Percentiles rank a stretch among this genome's conserved stretches.
phyloP scores from a whole-genome alignment of 768 basidiomycete genomes.

The Agaricus subrufescens region DNA sequence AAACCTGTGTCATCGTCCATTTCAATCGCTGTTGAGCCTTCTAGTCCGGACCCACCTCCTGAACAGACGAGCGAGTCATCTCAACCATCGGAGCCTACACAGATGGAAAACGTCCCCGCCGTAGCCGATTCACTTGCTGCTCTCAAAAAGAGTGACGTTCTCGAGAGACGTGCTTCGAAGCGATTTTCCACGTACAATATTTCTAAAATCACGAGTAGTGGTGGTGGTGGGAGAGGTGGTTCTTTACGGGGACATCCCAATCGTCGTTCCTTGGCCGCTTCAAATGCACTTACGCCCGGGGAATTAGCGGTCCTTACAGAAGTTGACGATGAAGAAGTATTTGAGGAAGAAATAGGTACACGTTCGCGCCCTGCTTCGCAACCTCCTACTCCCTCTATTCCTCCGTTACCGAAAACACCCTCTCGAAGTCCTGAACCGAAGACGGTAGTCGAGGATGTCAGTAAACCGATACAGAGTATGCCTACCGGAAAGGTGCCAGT shows the following conservation, averaged over 20 bases:
- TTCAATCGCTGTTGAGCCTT: constrained; percentile 47
- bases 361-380: constrained; percentile 26
- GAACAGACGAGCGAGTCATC: constrained; percentile 26
- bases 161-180: constrained; percentile 91
- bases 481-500: constrained; percentile 51
- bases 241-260: constrained; percentile 49
- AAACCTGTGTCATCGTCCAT: constrained; percentile 47
- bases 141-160: constrained; percentile 77
- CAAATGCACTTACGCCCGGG: constrained; percentile 57
- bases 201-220: constrained; percentile 80
- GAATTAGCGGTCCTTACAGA: constrained; percentile 75
- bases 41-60: constrained; percentile 35
- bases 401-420: constrained; percentile 43
- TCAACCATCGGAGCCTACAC: constrained; percentile 26
- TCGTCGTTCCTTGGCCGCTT: constrained; percentile 63
- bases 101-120: constrained; percentile 27
- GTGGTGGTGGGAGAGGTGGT: constrained; percentile 38
- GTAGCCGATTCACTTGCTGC: constrained; percentile 83
- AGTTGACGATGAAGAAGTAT: constrained; percentile 58
- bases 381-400: constrained; percentile 33
- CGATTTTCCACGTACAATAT: constrained; percentile 95
- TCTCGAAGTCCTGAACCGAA: constrained; percentile 35
- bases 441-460: constrained; percentile 1
- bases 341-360: constrained; percentile 15
- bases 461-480: constrained; percentile 11